These are phyloP conservation scores for Paramarasmius palmivorus DNA, from an alignment of 1,284 basidiomycete genomes.

Conservation along the genomic window DNA sequence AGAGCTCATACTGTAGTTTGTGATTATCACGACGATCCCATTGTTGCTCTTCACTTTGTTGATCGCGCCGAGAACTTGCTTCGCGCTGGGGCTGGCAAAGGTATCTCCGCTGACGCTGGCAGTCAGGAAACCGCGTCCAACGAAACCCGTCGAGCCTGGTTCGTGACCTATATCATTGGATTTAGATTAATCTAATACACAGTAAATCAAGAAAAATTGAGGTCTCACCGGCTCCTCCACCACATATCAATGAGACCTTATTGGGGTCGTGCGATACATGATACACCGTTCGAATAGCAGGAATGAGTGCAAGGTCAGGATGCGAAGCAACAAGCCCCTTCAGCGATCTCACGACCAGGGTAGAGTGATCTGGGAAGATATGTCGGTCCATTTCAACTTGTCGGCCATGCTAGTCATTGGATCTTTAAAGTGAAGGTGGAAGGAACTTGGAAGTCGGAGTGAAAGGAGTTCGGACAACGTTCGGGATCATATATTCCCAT, in stretches of 20 bases:
- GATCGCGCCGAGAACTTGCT: conserved; percentile 11
- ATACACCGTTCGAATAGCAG: conserved; percentile 36
- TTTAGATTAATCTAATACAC: too few relatives aligned
- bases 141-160: conserved; percentile 13
- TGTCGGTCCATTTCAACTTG: conserved; percentile 27
- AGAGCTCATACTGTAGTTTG: too few relatives aligned
- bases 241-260: conserved; percentile 6
- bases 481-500: too few relatives aligned
- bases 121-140: conserved; percentile 11
- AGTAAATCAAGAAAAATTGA: too few relatives aligned
- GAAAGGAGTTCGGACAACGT: background rate
- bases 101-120: conserved; percentile 12
- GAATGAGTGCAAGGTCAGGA: conserved; percentile 33
- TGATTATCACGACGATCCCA: conserved; percentile 12
- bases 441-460: background rate
- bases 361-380: conserved; percentile 38
- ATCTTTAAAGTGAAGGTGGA: background rate
- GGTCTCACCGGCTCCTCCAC: conserved; percentile 9
- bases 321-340: conserved; percentile 34
- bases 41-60: conserved; percentile 7
- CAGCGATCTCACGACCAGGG: conserved; percentile 34
- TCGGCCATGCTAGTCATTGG: background rate
- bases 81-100: conserved; percentile 13
- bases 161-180: conserved; percentile 8
- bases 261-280: conserved; percentile 26